A percentile compares a stretch with the other conserved stretches of the same genome.
Conservation (phyloP, 164 flowering plant genomes). For the Amborella trichopoda region DNA sequence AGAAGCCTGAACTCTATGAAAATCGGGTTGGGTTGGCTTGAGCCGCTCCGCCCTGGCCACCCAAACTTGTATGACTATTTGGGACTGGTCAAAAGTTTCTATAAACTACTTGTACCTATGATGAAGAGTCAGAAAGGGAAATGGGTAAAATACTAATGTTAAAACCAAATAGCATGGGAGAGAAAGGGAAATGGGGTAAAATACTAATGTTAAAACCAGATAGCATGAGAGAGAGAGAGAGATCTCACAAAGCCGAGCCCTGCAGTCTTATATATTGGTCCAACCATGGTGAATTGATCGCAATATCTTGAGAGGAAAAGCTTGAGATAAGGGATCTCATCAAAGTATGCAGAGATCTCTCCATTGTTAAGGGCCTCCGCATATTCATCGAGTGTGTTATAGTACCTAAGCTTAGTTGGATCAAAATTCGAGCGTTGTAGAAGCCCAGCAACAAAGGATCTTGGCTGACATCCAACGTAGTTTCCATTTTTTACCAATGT, state of each 20-base stretch:
- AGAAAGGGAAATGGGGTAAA: neutral
- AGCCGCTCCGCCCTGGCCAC: too few species aligned
- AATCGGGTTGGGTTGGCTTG: too few species aligned
- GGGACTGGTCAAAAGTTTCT: too few species aligned
- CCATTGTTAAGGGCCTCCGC: conserved; percentile 17
- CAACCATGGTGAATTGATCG: conserved; percentile 12
- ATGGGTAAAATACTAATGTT: neutral
- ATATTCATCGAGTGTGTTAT: conserved; percentile 10
- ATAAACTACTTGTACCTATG: too few species aligned
- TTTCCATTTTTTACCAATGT: conserved; percentile 21
- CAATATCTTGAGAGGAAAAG: conserved; percentile 22
- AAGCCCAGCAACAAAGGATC: conserved; percentile 23
- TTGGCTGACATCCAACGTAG: conserved; percentile 23
- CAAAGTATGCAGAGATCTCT: conserved; percentile 30
- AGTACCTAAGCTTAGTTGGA: conserved; percentile 11
- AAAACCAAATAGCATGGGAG: neutral
- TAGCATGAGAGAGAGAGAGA: conserved; percentile 4
- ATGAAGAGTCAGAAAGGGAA: neutral
- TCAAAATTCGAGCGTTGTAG: conserved; percentile 15
- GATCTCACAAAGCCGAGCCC: conserved; percentile 18
- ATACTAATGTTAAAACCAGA: neutral
- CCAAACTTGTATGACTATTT: too few species aligned
- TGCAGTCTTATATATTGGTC: conserved; percentile 11
- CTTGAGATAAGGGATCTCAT: conserved; percentile 34
- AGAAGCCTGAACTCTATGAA: too few species aligned